Evolutionary conservation across 805 yeast genomes (phyloP).

Genomic region (Candida nonsorbophila): DNA sequence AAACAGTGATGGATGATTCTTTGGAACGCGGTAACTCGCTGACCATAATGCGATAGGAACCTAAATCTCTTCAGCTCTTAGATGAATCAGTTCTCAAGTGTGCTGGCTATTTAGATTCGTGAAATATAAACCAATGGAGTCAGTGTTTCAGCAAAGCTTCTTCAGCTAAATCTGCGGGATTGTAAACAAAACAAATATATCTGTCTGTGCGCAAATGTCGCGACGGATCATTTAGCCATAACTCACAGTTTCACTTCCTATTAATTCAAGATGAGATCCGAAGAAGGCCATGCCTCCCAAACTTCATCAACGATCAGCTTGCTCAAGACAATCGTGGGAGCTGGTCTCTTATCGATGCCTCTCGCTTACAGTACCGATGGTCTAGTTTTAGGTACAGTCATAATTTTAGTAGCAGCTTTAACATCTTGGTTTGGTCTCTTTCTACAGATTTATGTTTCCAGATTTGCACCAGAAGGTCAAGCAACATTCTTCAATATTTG

Average conservation of each 20-base stretch:
- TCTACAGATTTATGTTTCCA: conserved; percentile 55
- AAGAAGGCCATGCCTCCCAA: conserved; percentile 36
- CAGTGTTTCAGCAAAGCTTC: no score
- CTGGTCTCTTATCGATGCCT: conserved; percentile 75
- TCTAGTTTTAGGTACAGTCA: conserved; percentile 47
- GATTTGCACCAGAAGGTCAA: conserved; percentile 49
- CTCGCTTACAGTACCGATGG: conserved; percentile 69
- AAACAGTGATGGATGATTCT: conserved; percentile 66
- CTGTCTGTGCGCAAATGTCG: no score
- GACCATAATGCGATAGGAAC: no score
- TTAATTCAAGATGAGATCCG: conserved; percentile 3
- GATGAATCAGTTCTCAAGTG: no score
- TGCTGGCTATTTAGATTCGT: no score
- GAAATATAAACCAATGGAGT: no score
- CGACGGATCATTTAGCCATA: no score
- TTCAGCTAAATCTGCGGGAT: no score
- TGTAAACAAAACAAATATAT: no score
- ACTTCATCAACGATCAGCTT: conserved; percentile 61
- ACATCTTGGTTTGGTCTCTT: conserved; percentile 67
- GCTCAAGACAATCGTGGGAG: conserved; percentile 75
- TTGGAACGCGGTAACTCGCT: conserved; percentile 1
- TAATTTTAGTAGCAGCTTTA: conserved; percentile 57
- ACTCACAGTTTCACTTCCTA: neutral
- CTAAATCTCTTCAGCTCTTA: no score
- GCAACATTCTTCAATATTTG: conserved; percentile 73